Evolutionary conservation across 2,329 filamentous ascomycete species (phyloP), one percentile per base, ranked within the genome.

Genomic region (Neopestalotiopsis rosae): DNA sequence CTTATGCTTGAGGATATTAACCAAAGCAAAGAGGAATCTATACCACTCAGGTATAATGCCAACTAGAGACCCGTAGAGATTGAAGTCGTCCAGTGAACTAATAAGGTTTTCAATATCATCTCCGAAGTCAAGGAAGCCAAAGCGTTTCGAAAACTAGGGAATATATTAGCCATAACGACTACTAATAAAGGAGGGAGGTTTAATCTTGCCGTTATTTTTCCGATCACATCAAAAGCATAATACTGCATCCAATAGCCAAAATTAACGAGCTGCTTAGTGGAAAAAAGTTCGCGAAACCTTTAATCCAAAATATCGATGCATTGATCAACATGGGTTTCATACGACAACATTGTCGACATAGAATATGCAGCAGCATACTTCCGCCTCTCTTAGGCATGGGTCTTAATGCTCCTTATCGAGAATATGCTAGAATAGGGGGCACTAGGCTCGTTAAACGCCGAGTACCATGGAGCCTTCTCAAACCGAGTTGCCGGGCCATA

Each of bases 201-300:
- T 61, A 4, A 20, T 14, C n/a, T 30, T 9, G 32, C 57, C 17
- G 57, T 61, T 30, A 63, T 63, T 13, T 34, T 34, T 13, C 30
- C 28, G 40, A 63, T 42, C 13, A 42, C 61, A 42, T 63, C 61
- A 38, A 63, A 63, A 24, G 61, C 61, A 34, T 24, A 63, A 14
- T n/a, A 63, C 61, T 63, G 30, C 61, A 63, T 24, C 61, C 61
- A 63, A 14, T 63, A 14, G 4, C 34, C 30, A 13, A 63, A 24
- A n/a, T 63, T 24, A 20, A 63, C n/a, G 32, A 42, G 14, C 61
- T 30, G 7, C 30, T 42, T n/a, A 34, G 28, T 38, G 17, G 28
- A 24, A 14, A 34, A 30, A 42, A 63, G 45, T 34, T 42, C 34
- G 14, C 20, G 28, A 24, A 63, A 38, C 5, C 20, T 30, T 13